phyloP scores from a whole-genome alignment of 805 yeast genomes.

The Candida pseudofarinosa region DNA sequence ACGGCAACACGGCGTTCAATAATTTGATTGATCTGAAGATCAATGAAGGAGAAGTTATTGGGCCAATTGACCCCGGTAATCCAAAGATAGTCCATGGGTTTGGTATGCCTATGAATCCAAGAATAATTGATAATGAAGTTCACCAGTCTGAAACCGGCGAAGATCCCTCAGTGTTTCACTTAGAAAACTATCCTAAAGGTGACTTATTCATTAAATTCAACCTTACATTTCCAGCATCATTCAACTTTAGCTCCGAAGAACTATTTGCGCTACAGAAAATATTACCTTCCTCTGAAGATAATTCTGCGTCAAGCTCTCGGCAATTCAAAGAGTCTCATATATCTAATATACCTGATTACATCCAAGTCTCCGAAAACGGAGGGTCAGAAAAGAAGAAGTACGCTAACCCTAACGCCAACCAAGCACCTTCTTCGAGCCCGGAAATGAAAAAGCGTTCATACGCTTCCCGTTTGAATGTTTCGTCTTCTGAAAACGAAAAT shows the following conservation, averaged over 20 bases:
- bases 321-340: conserved; percentile 5
- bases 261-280: conserved; percentile 16
- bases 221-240: conserved; percentile 28
- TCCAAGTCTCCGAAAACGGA: neutral
- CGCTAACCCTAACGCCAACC: neutral
- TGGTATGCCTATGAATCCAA: conserved; percentile 58
- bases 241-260: conserved; percentile 21
- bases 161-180: conserved; percentile 12
- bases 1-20: conserved; percentile 20
- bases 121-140: conserved; percentile 20
- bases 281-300: conserved; percentile 14
- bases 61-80: conserved; percentile 46
- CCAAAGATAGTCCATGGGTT: conserved; percentile 45
- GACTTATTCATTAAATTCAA: conserved; percentile 38
- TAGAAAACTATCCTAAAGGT: conserved; percentile 23
- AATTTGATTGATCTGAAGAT: conserved; percentile 10
- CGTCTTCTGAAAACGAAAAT: neutral
- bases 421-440: neutral
- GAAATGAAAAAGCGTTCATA: neutral
- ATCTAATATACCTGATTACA: conserved; percentile 8
- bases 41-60: conserved; percentile 46
- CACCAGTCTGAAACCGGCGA: conserved; percentile 20
- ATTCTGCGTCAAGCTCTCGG: neutral
- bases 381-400: neutral
- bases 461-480: neutral